A percentile compares a stretch with the other conserved stretches of the same genome.
These are phyloP conservation scores for Ruellia speciosa DNA, from an alignment of 305 asterid genomes.

Conservation along the genomic window DNA sequence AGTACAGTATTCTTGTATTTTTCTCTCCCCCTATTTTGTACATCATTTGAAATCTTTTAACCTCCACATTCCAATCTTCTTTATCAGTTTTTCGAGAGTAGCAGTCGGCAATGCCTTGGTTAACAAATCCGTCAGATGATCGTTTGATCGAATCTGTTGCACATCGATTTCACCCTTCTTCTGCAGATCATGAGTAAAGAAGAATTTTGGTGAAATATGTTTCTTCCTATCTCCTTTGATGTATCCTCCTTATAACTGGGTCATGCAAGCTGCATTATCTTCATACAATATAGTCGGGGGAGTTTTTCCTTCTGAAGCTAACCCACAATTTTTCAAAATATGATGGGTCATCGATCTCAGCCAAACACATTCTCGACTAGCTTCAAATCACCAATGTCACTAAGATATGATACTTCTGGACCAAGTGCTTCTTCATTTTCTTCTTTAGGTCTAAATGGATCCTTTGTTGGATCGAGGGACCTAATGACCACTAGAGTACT, in stretches of 20 bases:
- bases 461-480: not conserved
- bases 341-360: not conserved
- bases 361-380: constrained; percentile 11
- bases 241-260: not conserved
- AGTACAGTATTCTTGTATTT: too few relatives aligned
- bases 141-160: not conserved
- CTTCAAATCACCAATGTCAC: constrained; percentile 12
- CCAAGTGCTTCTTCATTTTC: constrained; percentile 5
- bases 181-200: not conserved
- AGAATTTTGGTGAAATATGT: not conserved
- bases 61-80: not conserved
- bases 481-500: not conserved
- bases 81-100: too few relatives aligned
- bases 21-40: too few relatives aligned
- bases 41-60: too few relatives aligned
- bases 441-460: not conserved
- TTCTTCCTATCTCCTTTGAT: not conserved
- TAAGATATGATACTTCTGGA: constrained; percentile 2
- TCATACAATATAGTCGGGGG: not conserved
- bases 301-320: not conserved
- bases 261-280: constrained; percentile 3
- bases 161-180: constrained; percentile 4
- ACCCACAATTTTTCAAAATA: not conserved
- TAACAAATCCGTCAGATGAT: constrained; percentile 2
- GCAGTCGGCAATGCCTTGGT: not conserved